Base-by-base conservation (phyloP, 768 basidiomycete species). In the Phlebiopsis gigantea region DNA sequence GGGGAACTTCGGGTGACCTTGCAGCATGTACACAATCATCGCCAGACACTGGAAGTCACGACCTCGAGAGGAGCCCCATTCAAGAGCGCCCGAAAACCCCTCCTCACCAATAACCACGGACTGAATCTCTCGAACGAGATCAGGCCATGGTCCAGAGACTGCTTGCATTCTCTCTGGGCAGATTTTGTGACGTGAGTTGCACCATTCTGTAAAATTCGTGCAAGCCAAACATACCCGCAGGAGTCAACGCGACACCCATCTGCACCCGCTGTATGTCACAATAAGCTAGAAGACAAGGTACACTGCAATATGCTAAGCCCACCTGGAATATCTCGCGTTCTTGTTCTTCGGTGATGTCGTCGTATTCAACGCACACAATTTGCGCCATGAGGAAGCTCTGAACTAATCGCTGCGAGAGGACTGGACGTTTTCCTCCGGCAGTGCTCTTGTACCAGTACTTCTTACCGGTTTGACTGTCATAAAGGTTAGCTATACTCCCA, bases 221-320 rank as follows among this genome's bases (percentile, higher is more conserved):
- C 10, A 30, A 15, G 21, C 21, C 26, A 17, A 25, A 14, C 72
- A 31, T 62, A 80, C 83, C 84, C 55, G 85, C 83, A 9, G 83
- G 81, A 0, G 87, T 88, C 29, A 89, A 73, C 0, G 88, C 85
- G 72, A 90, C 84, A 7, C 88, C 88, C 5, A 87, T 74, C 67
- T 90, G 88, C 10, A 90, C 88, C 47, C 88, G 78, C 85, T 90
- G 17, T 12, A 56, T 14, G 53, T 39, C 28, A 22, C 26, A 21
- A 26, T 63, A 17, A n/a, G n/a, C n/a, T n/a, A n/a, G 4, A 28
- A 22, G 25, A n/a, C 19, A 22, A 29, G 21, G 19, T 48, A 2
- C 42, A 85, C 15, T 48, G 47, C 25, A 8, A 48, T 48, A 29
- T 19, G 22, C n/a, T 51, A 30, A n/a, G 28, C 17, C 47, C 14